Conservation (phyloP, 2,329 filamentous ascomycete genomes). For the Ceratocystiopsis minuta region DNA sequence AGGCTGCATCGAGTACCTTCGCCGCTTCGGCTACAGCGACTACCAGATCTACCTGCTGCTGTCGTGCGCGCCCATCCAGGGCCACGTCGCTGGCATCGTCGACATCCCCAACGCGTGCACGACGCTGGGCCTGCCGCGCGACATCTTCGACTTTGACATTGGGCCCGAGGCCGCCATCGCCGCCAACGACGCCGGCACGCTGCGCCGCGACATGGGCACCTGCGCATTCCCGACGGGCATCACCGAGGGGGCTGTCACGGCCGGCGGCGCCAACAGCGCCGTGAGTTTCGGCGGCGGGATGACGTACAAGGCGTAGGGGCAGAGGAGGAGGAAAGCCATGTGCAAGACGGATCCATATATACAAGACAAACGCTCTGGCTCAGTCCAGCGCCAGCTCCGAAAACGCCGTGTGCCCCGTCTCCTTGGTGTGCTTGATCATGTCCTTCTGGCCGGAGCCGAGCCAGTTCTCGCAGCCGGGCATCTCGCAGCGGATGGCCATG, state of each 20-base stretch:
- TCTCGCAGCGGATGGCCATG: constrained; percentile 62
- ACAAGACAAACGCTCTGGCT: too few species aligned
- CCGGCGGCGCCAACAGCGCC: too few species aligned
- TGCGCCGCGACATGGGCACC: constrained; percentile 42
- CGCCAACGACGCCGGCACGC: constrained; percentile 22
- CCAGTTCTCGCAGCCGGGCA: constrained; percentile 38
- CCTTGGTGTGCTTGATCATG: constrained; percentile 42
- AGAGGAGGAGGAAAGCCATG: too few species aligned
- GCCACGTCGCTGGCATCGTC: constrained; percentile 75
- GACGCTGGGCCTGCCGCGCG: constrained; percentile 72
- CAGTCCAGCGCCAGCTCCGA: constrained; percentile 14
- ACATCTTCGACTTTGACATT: constrained; percentile 92
- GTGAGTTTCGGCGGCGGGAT: too few species aligned
- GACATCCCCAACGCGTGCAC: constrained; percentile 87
- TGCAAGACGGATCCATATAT: too few species aligned
- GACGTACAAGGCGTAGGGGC: too few species aligned
- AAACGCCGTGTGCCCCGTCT: constrained; percentile 38
- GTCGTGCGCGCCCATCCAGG: constrained; percentile 73
- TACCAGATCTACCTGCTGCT: constrained; percentile 76
- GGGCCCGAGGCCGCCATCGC: constrained; percentile 32
- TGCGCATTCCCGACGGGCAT: constrained; percentile 46
- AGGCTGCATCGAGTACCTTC: constrained; percentile 62
- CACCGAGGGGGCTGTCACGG: constrained; percentile 14
- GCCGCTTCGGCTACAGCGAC: constrained; percentile 50
- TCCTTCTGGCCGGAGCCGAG: constrained; percentile 48